Conservation (phyloP, 306 rosid species). For the Benincasa hispida region DNA sequence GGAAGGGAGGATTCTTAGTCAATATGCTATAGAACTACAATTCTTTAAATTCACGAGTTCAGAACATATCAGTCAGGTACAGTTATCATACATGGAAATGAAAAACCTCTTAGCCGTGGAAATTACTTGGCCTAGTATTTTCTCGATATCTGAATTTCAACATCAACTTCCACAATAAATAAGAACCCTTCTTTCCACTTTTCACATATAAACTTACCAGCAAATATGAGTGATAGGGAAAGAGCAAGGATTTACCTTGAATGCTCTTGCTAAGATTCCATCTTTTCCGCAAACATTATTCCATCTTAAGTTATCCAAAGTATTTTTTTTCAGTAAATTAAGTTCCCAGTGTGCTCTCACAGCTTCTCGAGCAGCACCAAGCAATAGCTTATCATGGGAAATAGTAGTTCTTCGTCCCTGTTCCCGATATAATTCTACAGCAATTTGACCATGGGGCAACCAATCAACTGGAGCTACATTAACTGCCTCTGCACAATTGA, state of each 20-base stretch:
- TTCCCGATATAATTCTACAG: constrained; percentile 68
- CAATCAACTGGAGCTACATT: constrained; percentile 98
- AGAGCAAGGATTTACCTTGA: constrained; percentile 50
- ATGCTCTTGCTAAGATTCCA: constrained; percentile 62
- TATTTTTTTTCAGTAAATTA: constrained; percentile 68
- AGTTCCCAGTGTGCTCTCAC: constrained; percentile 97
- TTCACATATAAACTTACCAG: background rate
- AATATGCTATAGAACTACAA: background rate
- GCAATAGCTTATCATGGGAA: constrained; percentile 91
- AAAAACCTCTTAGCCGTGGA: background rate
- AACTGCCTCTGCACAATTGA: constrained; percentile 99
- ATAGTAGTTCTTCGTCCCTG: constrained; percentile 90
- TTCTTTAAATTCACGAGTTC: background rate
- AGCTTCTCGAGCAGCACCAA: constrained; percentile 98
- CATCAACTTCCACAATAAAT: background rate
- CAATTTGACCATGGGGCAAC: constrained; percentile 94
- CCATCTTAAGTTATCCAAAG: constrained; percentile 68
- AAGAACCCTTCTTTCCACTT: background rate
- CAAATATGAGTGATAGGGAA: constrained; percentile 7
- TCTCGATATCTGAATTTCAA: background rate
- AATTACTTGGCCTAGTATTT: background rate
- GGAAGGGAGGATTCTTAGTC: background rate
- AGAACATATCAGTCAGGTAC: background rate
- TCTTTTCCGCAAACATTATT: constrained; percentile 79
- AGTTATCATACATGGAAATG: background rate